Evolutionary conservation across 116 monocot genomes (phyloP).

Genomic region (Iris pallida): DNA sequence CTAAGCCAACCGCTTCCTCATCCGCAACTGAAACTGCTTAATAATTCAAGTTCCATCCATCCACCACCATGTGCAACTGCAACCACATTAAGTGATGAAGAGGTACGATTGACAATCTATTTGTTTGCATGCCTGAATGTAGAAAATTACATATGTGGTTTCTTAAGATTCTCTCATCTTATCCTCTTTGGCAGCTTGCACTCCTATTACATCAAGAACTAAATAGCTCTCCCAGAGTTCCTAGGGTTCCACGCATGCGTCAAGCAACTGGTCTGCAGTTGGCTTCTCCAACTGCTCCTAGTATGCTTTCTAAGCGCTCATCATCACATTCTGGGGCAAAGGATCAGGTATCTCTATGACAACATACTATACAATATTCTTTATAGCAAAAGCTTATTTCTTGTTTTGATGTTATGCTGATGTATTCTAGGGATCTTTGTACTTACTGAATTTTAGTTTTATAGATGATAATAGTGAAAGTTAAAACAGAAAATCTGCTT

Average conservation of each 20-base stretch:
- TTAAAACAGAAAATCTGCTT: too few species aligned
- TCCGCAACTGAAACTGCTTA: conserved; percentile 22
- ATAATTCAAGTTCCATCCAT: conserved; percentile 31
- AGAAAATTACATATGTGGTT: conserved; percentile 1
- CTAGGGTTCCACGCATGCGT: conserved; percentile 76
- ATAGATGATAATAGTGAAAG: too few species aligned
- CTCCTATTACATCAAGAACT: conserved; percentile 93
- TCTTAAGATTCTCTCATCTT: conserved; percentile 12
- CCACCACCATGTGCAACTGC: conserved; percentile 27
- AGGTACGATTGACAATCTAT: conserved; percentile 36
- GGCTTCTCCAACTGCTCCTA: conserved; percentile 38
- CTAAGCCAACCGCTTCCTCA: conserved; percentile 31
- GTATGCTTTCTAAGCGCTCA: conserved; percentile 72
- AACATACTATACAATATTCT: too few species aligned
- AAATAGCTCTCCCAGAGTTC: conserved; percentile 98
- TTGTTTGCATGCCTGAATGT: background rate
- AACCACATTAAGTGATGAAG: conserved; percentile 79
- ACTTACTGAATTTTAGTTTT: too few species aligned
- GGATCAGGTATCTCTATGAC: conserved; percentile 47
- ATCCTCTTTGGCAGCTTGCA: conserved; percentile 64
- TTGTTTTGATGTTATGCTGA: too few species aligned
- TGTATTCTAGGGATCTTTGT: too few species aligned
- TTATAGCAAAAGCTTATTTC: too few species aligned
- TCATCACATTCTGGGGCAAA: conserved; percentile 51
- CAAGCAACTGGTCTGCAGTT: conserved; percentile 50